Evolutionary conservation across 1,284 basidiomycete species (phyloP).

Genomic region (Fomitiporia mediterranea): DNA sequence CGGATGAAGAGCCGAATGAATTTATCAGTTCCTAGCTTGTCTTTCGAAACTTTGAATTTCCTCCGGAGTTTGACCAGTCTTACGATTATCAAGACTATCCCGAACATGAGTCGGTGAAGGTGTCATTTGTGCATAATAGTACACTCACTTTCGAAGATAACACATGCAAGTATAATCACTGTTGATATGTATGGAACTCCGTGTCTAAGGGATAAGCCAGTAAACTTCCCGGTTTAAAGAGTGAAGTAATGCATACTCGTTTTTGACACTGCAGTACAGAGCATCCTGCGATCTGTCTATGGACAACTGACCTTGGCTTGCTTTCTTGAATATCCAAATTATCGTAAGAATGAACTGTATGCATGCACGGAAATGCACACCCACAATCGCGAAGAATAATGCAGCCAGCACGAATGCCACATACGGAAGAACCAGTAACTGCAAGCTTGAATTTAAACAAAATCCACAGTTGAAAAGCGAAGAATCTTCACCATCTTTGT

Average conservation of each 20-base stretch:
- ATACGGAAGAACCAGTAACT: conserved; percentile 2
- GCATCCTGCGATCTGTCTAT: background rate
- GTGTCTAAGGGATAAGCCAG: background rate
- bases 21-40: background rate
- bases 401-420: background rate
- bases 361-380: no score
- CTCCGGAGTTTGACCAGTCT: conserved; percentile 1
- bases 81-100: background rate
- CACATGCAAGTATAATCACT: background rate
- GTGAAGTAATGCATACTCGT: no score
- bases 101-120: no score
- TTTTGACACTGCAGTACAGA: background rate
- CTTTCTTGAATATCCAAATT: no score
- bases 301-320: background rate
- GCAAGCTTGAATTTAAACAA: background rate
- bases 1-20: conserved; percentile 6
- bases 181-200: background rate
- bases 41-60: background rate
- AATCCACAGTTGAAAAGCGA: background rate
- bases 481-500: background rate
- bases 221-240: no score
- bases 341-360: no score
- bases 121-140: background rate
- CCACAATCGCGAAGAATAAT: background rate
- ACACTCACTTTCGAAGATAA: background rate